phyloP scores from a whole-genome alignment of 345 rosid genomes.

The Firmiana major region DNA sequence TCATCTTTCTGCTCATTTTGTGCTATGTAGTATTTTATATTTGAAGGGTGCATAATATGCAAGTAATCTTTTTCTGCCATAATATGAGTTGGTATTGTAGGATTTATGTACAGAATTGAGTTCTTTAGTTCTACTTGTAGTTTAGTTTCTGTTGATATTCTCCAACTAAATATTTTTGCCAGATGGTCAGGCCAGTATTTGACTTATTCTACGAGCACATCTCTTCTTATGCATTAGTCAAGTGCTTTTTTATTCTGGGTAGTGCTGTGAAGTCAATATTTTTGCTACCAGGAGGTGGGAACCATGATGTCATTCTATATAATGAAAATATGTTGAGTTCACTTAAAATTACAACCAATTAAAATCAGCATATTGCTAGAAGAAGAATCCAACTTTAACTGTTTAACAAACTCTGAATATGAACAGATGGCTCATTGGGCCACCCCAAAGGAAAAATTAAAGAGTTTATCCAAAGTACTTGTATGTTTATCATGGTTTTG shows the following conservation, averaged over 20 bases:
- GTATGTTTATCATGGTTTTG: not conserved
- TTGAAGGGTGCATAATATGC: not conserved
- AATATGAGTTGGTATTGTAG: slow-evolving; percentile 9
- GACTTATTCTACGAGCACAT: not conserved
- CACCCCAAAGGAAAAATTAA: not conserved
- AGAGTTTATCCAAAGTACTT: slow-evolving; percentile 8
- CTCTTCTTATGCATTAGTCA: not conserved
- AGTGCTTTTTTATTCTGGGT: not conserved
- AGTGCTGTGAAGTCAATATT: not conserved
- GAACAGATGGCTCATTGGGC: not conserved
- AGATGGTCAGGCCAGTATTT: not conserved
- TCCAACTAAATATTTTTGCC: not conserved
- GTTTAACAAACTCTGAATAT: slow-evolving; percentile 1
- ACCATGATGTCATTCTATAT: not conserved
- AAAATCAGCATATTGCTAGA: slow-evolving; percentile 4
- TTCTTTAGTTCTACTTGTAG: not conserved
- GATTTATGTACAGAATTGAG: slow-evolving; percentile 3
- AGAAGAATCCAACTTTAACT: slow-evolving; percentile 9
- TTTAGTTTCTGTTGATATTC: not conserved
- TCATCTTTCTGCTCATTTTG: not conserved
- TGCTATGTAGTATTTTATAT: not conserved
- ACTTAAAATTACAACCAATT: not conserved
- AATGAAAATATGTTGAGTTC: slow-evolving; percentile 41
- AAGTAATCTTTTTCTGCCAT: not conserved
- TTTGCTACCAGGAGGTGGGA: not conserved